Base-by-base conservation (phyloP, 169 alveolate species). In the Plasmodium gonderi region DNA sequence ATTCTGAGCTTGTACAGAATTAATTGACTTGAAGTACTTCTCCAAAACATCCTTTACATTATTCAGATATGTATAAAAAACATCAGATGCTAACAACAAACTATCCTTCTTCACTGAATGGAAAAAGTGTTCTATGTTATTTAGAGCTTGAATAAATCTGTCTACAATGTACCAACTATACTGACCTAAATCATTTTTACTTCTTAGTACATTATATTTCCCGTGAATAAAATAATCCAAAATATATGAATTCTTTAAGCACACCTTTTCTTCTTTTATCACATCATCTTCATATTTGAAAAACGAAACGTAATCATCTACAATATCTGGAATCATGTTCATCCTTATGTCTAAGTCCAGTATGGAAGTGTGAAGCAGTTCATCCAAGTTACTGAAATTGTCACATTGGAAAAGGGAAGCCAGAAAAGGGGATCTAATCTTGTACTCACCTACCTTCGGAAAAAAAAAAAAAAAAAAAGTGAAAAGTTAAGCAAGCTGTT, bases 221-320 rank as follows among this genome's bases (percentile, higher is more conserved):
- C 97, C 97, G 60, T 94, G 96, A n/a, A 93, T 75, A 93, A 90
- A 95, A 90, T 94, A 95, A 90, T 95, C 97, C 38, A 94, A 38
- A 75, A 95, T 90, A 87, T 95, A 95, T 1, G 97, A 95, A 74
- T 95, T 95, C 79, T 94, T 80, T 67, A 90, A 90, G 40, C 85
- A 77, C 31, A 75, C 65, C 49, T 60, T 80, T 77, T 90, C 91
- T 33, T 87, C 93, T 40, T 87, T 87, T 75, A 75, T 87, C 45
- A 75, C 44, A 20, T 77, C 93, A 40, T 87, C 79, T 23, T 87
- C 89, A 23, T 44, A 87, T 75, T 87, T 87, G 29, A 74, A 87
- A 75, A 87, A 87, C 31, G 85, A 87, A 29, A 87, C 23, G 40
- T 75, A 74, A 45, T 87, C 81, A 17, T 75, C 87, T 45, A 31